Conservation (phyloP, 371 early-diverging fungal genomes). For the Mortierella sp. region DNA sequence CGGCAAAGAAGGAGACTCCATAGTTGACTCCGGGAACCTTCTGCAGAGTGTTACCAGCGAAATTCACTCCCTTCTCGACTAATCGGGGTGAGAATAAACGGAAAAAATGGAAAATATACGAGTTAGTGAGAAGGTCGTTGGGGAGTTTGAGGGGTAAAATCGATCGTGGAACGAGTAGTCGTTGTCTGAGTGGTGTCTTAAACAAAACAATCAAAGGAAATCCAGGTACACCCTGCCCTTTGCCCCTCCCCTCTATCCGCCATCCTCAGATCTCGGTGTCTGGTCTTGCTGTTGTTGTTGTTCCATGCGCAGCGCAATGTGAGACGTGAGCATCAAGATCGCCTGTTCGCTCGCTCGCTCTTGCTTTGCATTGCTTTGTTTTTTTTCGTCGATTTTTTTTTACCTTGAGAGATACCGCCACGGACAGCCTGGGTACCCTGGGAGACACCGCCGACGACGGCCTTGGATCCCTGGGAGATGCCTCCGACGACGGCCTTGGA, state of each 20-base stretch:
- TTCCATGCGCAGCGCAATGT: too few species aligned
- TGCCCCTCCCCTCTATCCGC: too few species aligned
- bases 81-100: neutral
- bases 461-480: conserved; percentile 29
- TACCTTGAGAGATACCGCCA: conserved; percentile 49
- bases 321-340: too few species aligned
- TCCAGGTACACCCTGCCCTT: too few species aligned
- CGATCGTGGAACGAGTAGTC: too few species aligned
- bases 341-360: neutral
- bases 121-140: neutral
- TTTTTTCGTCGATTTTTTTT: too few species aligned
- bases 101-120: neutral
- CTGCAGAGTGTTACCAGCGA: conserved; percentile 26
- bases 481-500: conserved; percentile 33
- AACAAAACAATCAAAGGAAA: too few species aligned
- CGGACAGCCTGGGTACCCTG: conserved; percentile 31
- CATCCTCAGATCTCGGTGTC: too few species aligned
- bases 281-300: too few species aligned
- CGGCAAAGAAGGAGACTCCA: conserved; percentile 56
- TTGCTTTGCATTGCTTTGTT: neutral
- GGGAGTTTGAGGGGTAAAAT: too few species aligned
- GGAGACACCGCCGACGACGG: conserved; percentile 30
- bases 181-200: too few species aligned
- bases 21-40: conserved; percentile 50
- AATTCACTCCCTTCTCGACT: conserved; percentile 50